A percentile compares a stretch with the other conserved stretches of the same genome.
These are phyloP conservation scores for Aspergillus sojae DNA, from an alignment of 2,329 filamentous ascomycete species.

Conservation along the genomic window DNA sequence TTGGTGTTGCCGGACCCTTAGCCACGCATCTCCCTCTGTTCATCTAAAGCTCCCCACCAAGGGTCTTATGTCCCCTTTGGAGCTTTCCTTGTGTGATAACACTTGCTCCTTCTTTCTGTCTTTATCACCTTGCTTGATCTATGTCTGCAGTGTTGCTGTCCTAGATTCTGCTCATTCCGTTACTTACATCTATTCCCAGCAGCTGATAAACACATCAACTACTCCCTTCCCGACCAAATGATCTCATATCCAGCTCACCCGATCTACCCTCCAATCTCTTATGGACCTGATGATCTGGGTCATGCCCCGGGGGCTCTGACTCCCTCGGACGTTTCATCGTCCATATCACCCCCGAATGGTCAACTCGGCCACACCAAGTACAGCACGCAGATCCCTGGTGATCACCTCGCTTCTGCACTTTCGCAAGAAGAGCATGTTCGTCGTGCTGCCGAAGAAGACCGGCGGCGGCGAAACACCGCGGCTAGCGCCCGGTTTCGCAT, in stretches of 20 bases:
- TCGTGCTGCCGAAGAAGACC: conserved; percentile 81
- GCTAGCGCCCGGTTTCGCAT: conserved; percentile 89
- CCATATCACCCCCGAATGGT: conserved; percentile 45
- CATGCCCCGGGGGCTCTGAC: conserved; percentile 39
- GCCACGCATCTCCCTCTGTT: conserved; percentile 10
- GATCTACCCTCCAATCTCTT: conserved; percentile 42
- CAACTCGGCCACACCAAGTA: conserved; percentile 44
- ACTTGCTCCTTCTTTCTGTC: conserved; percentile 11
- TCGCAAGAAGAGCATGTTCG: conserved; percentile 72
- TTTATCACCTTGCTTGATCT: conserved; percentile 18
- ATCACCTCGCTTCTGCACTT: conserved; percentile 49
- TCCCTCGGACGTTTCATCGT: conserved; percentile 47
- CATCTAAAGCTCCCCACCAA: conserved; percentile 13
- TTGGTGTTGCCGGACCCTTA: conserved; percentile 23
- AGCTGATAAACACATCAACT: conserved; percentile 41
- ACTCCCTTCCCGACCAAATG: conserved; percentile 42
- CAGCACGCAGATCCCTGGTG: conserved; percentile 41
- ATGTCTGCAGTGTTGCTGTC: conserved; percentile 8
- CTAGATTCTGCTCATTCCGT: background rate
- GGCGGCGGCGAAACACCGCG: conserved; percentile 84
- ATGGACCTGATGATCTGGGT: conserved; percentile 38
- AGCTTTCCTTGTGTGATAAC: conserved; percentile 13
- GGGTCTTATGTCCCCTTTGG: conserved; percentile 11
- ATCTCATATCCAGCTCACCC: conserved; percentile 42
- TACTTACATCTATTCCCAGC: conserved; percentile 30